These are phyloP conservation scores for Gloeostereum incarnatum DNA, from an alignment of 768 basidiomycete species.

Conservation along the genomic window DNA sequence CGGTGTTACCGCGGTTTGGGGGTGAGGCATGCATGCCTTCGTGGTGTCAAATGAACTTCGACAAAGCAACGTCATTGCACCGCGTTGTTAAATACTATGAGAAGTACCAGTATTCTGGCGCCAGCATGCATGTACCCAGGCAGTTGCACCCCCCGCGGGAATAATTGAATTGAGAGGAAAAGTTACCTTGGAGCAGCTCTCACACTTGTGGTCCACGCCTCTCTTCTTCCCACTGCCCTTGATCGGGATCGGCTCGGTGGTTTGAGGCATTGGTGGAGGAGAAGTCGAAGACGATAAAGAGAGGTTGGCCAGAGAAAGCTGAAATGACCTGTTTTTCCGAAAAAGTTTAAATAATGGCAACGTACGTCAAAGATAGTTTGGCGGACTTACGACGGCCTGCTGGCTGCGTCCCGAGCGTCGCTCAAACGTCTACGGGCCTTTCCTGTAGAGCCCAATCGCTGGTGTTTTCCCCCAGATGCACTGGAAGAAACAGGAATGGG, in stretches of 20 bases:
- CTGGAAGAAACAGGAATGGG: too few relatives aligned
- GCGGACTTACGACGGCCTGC: slow-evolving; percentile 58
- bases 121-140: too few relatives aligned
- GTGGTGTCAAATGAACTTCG: too few relatives aligned
- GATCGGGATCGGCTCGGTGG: slow-evolving; percentile 16
- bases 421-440: slow-evolving; percentile 64
- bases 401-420: slow-evolving; percentile 73
- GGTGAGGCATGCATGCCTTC: too few relatives aligned
- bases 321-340: background rate
- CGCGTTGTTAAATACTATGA: too few relatives aligned
- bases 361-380: slow-evolving; percentile 2
- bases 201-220: slow-evolving; percentile 83
- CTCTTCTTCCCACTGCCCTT: slow-evolving; percentile 55
- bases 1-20: too few relatives aligned
- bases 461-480: too few relatives aligned
- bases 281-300: slow-evolving; percentile 31
- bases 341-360: background rate
- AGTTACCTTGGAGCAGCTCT: slow-evolving; percentile 87
- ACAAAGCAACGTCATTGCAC: too few relatives aligned
- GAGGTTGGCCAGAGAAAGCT: slow-evolving; percentile 32
- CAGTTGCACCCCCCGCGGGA: background rate
- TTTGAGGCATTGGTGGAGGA: slow-evolving; percentile 15
- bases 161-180: background rate
- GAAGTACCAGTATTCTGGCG: too few relatives aligned
- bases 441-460: too few relatives aligned